Conservation (phyloP, 768 basidiomycete genomes). For the Paxillus involutus region DNA sequence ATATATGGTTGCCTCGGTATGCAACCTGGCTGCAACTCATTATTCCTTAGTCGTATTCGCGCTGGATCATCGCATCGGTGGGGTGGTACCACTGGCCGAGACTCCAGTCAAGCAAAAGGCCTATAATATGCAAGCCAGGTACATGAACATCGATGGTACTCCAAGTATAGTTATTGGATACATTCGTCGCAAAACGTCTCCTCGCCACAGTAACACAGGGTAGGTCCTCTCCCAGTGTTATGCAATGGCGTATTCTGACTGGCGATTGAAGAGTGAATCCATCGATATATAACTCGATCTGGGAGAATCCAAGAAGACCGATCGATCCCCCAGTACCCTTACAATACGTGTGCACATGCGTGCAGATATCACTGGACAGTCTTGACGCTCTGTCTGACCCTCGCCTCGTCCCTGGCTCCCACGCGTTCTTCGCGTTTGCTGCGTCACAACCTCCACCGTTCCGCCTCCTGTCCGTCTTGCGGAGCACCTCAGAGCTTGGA, state of each 20-base stretch:
- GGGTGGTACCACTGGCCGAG: constrained; percentile 47
- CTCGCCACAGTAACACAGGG: constrained; percentile 16
- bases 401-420: constrained; percentile 35
- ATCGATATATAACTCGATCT: constrained; percentile 30
- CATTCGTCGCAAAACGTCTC: constrained; percentile 36
- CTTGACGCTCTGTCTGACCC: constrained; percentile 49
- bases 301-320: constrained; percentile 32
- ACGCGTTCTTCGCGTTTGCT: constrained; percentile 37
- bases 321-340: constrained; percentile 46
- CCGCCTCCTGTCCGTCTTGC: constrained; percentile 36
- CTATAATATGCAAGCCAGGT: constrained; percentile 59
- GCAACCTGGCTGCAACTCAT: constrained; percentile 40
- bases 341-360: constrained; percentile 44
- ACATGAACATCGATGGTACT: constrained; percentile 44
- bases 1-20: constrained; percentile 62
- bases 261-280: constrained; percentile 24
- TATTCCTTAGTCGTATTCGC: constrained; percentile 55
- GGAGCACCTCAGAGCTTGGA: constrained; percentile 38
- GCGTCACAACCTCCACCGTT: constrained; percentile 40
- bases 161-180: constrained; percentile 60
- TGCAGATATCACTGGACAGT: constrained; percentile 39
- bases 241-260: constrained; percentile 1
- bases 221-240: constrained; percentile 3
- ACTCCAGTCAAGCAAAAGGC: constrained; percentile 50
- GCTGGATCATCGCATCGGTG: constrained; percentile 51